Percentiles rank a stretch among this genome's conserved stretches.
Evolutionary conservation across 768 basidiomycete species (phyloP).

Genomic region (Termitomyces sp.): DNA sequence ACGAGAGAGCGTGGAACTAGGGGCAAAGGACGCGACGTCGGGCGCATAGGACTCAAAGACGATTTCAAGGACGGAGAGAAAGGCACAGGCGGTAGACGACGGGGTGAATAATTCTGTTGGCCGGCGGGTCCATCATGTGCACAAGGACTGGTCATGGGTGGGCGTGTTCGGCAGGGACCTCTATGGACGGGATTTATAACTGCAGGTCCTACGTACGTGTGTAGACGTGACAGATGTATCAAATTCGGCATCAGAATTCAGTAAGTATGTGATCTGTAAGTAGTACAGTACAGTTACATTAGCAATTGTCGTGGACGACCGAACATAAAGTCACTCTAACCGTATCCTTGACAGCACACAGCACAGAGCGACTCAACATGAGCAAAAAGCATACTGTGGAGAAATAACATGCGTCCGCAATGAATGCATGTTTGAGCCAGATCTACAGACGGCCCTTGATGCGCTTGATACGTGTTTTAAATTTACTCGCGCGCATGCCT

Average conservation of each 20-base stretch:
- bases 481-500: not conserved
- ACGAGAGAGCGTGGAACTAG: conserved; percentile 38
- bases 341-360: not conserved
- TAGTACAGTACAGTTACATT: not conserved
- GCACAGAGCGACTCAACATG: not conserved
- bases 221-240: conserved; percentile 5
- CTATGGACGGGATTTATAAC: not conserved
- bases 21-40: conserved; percentile 41
- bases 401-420: not conserved
- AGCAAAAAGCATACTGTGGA: not conserved
- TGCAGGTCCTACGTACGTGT: not conserved
- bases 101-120: conserved; percentile 11
- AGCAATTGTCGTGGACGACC: not conserved
- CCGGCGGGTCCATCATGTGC: conserved; percentile 5
- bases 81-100: conserved; percentile 20
- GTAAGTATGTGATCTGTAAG: not conserved
- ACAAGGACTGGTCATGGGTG: conserved; percentile 12
- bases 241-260: conserved; percentile 3
- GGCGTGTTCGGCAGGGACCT: conserved; percentile 3
- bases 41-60: conserved; percentile 9
- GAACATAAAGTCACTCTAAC: not conserved
- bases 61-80: conserved; percentile 10
- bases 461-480: not conserved
- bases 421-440: not conserved
- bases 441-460: not conserved